Evolutionary conservation across 306 rosid species (phyloP), one percentile per base, ranked within the genome.

Genomic region (Trichosanthes truncata): DNA sequence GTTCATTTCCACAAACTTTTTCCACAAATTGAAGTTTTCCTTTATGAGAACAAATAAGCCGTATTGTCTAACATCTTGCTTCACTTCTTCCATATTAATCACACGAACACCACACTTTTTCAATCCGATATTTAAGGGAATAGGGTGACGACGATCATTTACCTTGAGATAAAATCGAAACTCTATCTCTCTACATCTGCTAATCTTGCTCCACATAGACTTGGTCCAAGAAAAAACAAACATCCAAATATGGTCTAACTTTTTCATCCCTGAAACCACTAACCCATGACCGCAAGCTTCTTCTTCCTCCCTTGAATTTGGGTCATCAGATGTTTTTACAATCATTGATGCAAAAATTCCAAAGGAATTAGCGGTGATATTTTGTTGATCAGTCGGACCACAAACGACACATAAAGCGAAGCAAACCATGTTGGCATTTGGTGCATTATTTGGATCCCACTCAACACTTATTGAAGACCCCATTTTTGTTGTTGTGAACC

Each of bases 401-500:
- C 68, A 61, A 33, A 61, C 40, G 2, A 49, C 82, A 26, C 56
- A 80, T 3, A 80, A 1, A 11, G 41, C 83, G 43, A 52, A 13
- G 5, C 73, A 31, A 15, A 29, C 13, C 45, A 26, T 43, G 17
- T 3, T 8, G 33, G 12, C 11, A 18, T 38, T 52, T 23, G 36
- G 41, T 3, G 40, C 35, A n/a, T n/a, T n/a, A 17, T 38, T 3
- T 9, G 0, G 53, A 18, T 61, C 68, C n/a, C 72, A 60, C 15
- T 80, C 31, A 6, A 20, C 8, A 25, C 1, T 20, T 43, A 81
- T 15, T 0, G 48, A 75, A 29, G 68, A 33, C 12, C 62, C 80
- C 55, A 3, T 48, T 74, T 23, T 35, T 55, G 74, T 80, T 2
- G 17, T 10, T 10, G 83, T 63, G 17, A 81, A 74, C 83, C 80